These are phyloP conservation scores for Podospora comata DNA, from an alignment of 495 filamentous ascomycete genomes.

Conservation along the genomic window DNA sequence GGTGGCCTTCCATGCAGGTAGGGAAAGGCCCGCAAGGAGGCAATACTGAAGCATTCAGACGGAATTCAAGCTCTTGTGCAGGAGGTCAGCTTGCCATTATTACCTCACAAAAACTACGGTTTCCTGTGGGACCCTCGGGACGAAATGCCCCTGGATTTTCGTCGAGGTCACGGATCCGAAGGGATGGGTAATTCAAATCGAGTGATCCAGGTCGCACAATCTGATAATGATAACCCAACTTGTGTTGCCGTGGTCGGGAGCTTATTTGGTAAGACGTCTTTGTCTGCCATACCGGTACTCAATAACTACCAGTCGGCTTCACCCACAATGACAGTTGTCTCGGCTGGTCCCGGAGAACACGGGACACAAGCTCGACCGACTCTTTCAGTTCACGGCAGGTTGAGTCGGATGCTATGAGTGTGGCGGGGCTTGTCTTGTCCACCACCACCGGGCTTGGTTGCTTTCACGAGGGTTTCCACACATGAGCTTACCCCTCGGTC, in stretches of 20 bases:
- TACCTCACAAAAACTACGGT: constrained; percentile 28
- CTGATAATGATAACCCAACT: neutral
- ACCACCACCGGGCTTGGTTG: neutral
- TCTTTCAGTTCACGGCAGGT: neutral
- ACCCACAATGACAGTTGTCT: neutral
- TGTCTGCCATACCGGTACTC: too few relatives aligned
- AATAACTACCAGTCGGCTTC: too few relatives aligned
- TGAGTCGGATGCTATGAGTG: neutral
- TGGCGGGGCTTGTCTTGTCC: neutral
- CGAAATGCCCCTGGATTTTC: neutral
- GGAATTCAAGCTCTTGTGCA: neutral
- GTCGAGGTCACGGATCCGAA: neutral
- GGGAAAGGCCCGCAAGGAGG: constrained; percentile 11
- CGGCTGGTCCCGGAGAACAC: neutral
- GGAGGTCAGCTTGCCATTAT: constrained; percentile 8
- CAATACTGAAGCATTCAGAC: neutral
- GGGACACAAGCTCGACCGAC: neutral
- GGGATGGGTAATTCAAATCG: neutral
- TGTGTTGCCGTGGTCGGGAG: neutral
- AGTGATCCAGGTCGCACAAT: neutral
- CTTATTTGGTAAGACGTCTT: neutral
- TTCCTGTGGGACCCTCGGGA: constrained; percentile 6
- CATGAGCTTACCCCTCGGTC: neutral
- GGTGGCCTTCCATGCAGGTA: constrained; percentile 6
- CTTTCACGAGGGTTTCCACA: neutral